phyloP scores from a whole-genome alignment of 495 filamentous ascomycete genomes.

The Penicillium manginii region DNA sequence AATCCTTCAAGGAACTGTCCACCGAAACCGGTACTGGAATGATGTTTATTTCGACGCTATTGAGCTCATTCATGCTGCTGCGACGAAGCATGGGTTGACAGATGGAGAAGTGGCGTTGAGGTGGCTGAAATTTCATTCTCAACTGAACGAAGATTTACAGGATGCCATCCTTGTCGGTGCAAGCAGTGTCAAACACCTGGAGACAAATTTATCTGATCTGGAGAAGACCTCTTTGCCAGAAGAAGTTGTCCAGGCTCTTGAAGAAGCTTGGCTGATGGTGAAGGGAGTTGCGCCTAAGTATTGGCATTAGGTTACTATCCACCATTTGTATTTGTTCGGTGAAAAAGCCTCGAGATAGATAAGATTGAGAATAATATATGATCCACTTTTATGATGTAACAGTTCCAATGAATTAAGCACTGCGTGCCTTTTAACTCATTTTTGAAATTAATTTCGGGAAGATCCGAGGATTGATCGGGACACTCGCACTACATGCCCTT shows the following conservation, averaged over 20 bases:
- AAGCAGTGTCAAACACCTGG: conserved; percentile 36
- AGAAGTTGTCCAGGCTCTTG: conserved; percentile 29
- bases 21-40: conserved; percentile 50
- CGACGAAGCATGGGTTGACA: conserved; percentile 31
- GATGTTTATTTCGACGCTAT: conserved; percentile 50
- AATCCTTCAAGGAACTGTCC: conserved; percentile 41
- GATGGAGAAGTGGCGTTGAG: conserved; percentile 42
- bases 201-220: conserved; percentile 39
- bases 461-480: not conserved
- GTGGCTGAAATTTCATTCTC: conserved; percentile 42
- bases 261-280: conserved; percentile 15
- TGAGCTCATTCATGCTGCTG: conserved; percentile 29
- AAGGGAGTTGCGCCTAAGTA: conserved; percentile 17
- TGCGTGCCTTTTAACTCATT: too few relatives aligned
- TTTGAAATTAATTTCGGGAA: not conserved
- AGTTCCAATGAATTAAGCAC: too few relatives aligned
- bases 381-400: too few relatives aligned
- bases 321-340: too few relatives aligned
- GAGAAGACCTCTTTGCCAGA: conserved; percentile 37
- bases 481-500: not conserved
- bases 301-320: conserved; percentile 16
- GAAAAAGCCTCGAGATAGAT: not conserved
- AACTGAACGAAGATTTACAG: conserved; percentile 27
- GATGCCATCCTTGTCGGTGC: conserved; percentile 51
- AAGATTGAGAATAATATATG: not conserved